Base-by-base conservation (phyloP, 2,329 filamentous ascomycete species). In the Talaromyces sp. region DNA sequence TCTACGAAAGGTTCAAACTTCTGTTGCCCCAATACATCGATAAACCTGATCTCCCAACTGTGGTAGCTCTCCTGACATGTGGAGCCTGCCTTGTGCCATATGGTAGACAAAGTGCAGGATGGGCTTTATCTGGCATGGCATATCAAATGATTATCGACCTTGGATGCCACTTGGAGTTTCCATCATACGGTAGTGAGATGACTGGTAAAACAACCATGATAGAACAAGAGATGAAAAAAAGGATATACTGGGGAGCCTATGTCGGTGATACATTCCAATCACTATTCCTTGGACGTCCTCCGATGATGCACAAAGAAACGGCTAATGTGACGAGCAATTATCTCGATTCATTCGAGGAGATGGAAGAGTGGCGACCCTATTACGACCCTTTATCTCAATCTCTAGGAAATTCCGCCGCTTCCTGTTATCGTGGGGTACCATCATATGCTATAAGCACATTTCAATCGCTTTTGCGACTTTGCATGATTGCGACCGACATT, bases 91-190 rank as follows among this genome's bases (percentile, higher is more conserved):
- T 72, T 2, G 65, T 72, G 7, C 66, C 68, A 3, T 65, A 72
- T 14, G 71, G 70, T 2, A 64, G 62, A n/a, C 62, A 63, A 1
- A 73, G 68, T 41, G 71, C 70, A 19, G 70, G 66, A 1, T 74
- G 72, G 72, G 67, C 60, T 52, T 43, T 72, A 11, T 73, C 65
- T 7, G 72, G 71, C 10, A 73, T 65, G 2, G 72, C 70, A 6
- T 72, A 73, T 55, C 69, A 70, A n/a, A 75, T 75, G 71, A 66
- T 74, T 8, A 68, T 72, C 7, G 71, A 75, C 46, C 50, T 75
- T 17, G 72, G 72, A 2, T 71, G 66, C 14, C 72, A 75, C 54
- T 48, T 75, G 44, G 49, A 40, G 19, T 40, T 47, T 27, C 17
- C 43, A 42, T 27, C 35, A 4, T 40, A 46, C 20, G 47, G 36